Conservation (phyloP, 225 moss, liverwort and hornwort genomes). For the Bryoerythrophyllum caledonicum region DNA sequence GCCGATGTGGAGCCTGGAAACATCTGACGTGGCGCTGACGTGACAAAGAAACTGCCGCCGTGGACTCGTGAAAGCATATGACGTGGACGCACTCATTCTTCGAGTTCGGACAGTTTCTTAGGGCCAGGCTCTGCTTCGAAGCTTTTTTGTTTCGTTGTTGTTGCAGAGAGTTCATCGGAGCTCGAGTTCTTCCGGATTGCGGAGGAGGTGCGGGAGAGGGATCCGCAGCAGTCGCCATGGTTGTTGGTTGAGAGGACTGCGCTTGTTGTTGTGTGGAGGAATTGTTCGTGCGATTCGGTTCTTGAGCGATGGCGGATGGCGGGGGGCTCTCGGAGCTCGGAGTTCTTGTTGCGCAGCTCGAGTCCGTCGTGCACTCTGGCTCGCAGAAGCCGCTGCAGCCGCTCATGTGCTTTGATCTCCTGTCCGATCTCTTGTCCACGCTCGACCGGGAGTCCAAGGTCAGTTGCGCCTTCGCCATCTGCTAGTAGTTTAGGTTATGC, state of each 20-base stretch:
- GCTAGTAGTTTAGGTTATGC: not conserved
- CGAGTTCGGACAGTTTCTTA: conserved; percentile 29
- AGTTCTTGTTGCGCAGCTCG: conserved; percentile 95
- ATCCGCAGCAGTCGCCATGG: conserved; percentile 25
- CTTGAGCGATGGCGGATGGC: conserved; percentile 49
- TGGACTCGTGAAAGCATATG: no score
- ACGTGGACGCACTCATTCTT: no score
- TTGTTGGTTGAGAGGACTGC: conserved; percentile 21
- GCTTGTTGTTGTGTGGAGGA: not conserved
- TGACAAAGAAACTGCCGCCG: no score
- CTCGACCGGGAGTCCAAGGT: conserved; percentile 81
- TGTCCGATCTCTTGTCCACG: conserved; percentile 87
- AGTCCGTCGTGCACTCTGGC: conserved; percentile 85
- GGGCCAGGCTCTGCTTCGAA: conserved; percentile 16
- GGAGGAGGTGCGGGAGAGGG: not conserved
- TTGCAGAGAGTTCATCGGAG: not conserved
- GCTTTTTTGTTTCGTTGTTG: conserved; percentile 1
- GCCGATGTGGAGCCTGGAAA: no score
- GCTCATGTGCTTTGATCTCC: conserved; percentile 97
- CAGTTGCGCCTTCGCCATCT: no score
- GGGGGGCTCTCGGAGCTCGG: conserved; percentile 88
- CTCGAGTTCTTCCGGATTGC: not conserved
- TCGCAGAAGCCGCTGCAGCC: conserved; percentile 88
- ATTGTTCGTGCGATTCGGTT: not conserved
- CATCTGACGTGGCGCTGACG: no score